Base-by-base conservation (phyloP, 2,329 filamentous ascomycete species). In the Aspergillus texensis region DNA sequence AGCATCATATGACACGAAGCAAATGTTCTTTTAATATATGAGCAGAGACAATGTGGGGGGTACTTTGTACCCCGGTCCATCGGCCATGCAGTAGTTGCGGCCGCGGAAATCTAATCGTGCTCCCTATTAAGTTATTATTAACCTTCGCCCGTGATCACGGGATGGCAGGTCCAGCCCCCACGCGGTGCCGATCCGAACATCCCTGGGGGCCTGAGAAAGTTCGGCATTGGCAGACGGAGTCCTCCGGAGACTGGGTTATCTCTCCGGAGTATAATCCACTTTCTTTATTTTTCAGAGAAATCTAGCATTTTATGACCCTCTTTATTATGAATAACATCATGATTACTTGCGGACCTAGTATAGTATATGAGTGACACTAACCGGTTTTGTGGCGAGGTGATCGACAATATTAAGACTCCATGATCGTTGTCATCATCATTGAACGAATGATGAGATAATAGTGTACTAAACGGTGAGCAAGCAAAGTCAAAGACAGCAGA, bases 121-220 rank as follows among this genome's bases (percentile, higher is more conserved):
- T 41, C 39, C 39, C 39, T 41, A 10, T 41, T 41, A 41, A 19
- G 19, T 19, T 41, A 41, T 21, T 21, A 46, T 21, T 46, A 46
- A 46, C 43, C 43, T 46, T 41, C 16, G 24, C 45, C 24, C 12
- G 3, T 50, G 57, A 57, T 61, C 16, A 39, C 41, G 55, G 55
- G 28, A 41, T 34, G 54, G 41, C 45, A 67, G 58, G 63, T 64
- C 65, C 63, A 63, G 60, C 50, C 59, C 55, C 57, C 62, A 60
- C 50, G n/a, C 11, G 52, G 50, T 36, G 56, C 34, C 43, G 50
- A 50, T n/a, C 45, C 45, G 45, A 48, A 26, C 21, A 48, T 28
- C 24, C 45, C 45, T 48, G 12, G 28, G 45, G 26, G 26, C 0
- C 26, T 28, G 26, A 46, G 28, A 19, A n/a, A 41, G 39, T 26